These are phyloP conservation scores for Lenwebbia sp. DNA, from an alignment of 345 rosid species.

Conservation along the genomic window DNA sequence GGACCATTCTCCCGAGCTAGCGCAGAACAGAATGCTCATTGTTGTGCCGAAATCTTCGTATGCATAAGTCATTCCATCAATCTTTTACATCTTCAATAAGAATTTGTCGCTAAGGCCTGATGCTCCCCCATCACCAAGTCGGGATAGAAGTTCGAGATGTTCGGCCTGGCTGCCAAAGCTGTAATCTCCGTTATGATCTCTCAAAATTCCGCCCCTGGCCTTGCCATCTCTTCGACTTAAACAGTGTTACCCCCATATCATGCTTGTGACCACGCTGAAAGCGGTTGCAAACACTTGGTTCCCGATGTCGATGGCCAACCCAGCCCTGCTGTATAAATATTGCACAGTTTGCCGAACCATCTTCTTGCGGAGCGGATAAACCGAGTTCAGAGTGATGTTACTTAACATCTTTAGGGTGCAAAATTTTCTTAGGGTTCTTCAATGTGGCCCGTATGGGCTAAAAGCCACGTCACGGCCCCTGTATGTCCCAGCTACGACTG, in stretches of 20 bases:
- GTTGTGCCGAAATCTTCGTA: too few species aligned
- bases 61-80: too few species aligned
- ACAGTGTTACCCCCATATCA: slow-evolving; percentile 32
- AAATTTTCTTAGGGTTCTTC: slow-evolving; percentile 37
- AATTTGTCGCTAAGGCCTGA: too few species aligned
- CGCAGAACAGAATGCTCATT: too few species aligned
- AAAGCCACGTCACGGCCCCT: slow-evolving; percentile 29
- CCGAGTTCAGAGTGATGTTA: slow-evolving; percentile 24
- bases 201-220: background rate
- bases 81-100: too few species aligned
- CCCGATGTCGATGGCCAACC: slow-evolving; percentile 17
- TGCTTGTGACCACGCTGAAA: slow-evolving; percentile 20
- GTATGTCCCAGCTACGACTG: slow-evolving; percentile 6
- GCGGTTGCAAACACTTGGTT: slow-evolving; percentile 21
- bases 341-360: slow-evolving; percentile 16
- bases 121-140: background rate
- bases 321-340: slow-evolving; percentile 2
- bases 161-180: slow-evolving; percentile 12
- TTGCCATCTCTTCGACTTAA: background rate
- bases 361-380: slow-evolving; percentile 21
- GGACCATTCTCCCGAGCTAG: too few species aligned
- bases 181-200: background rate
- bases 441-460: slow-evolving; percentile 31
- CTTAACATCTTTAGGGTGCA: slow-evolving; percentile 35
- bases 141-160: slow-evolving; percentile 53